phyloP scores from a whole-genome alignment of 139 green algal genomes.

The Chlamydomonas sp. region DNA sequence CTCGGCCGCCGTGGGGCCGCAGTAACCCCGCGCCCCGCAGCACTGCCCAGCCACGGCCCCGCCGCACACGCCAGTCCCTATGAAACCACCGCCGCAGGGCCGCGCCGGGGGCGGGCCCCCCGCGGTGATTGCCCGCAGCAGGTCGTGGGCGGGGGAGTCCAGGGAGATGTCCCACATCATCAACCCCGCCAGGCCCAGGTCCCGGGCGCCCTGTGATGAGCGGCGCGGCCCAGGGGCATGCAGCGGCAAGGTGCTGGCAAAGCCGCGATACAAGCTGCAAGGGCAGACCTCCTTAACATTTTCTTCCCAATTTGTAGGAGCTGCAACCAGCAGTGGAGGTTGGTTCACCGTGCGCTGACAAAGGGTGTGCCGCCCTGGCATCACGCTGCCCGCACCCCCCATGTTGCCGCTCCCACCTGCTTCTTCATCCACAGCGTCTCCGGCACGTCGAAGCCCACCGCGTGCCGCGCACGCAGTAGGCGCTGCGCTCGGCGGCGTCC shows the following conservation, averaged over 20 bases:
- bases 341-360: not conserved
- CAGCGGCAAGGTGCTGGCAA: not conserved
- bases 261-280: not conserved
- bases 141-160: not conserved
- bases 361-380: not conserved
- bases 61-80: not conserved
- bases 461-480: not conserved
- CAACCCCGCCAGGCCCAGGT: not conserved
- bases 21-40: not conserved
- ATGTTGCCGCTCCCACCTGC: not conserved
- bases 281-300: not conserved
- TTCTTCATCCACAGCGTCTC: not conserved
- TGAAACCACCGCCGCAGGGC: not conserved
- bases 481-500: not conserved
- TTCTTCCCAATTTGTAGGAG: not conserved
- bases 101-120: not conserved
- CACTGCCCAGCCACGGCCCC: not conserved
- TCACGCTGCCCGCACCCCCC: not conserved
- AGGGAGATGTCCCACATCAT: constrained; percentile 12
- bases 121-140: not conserved
- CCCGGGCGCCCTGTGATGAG: not conserved
- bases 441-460: constrained; percentile 5
- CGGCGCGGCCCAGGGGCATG: not conserved
- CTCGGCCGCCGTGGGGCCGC: no score
- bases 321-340: no score